Conservation (phyloP, 176 grass and related monocot genomes). For the Poa pratensis region DNA sequence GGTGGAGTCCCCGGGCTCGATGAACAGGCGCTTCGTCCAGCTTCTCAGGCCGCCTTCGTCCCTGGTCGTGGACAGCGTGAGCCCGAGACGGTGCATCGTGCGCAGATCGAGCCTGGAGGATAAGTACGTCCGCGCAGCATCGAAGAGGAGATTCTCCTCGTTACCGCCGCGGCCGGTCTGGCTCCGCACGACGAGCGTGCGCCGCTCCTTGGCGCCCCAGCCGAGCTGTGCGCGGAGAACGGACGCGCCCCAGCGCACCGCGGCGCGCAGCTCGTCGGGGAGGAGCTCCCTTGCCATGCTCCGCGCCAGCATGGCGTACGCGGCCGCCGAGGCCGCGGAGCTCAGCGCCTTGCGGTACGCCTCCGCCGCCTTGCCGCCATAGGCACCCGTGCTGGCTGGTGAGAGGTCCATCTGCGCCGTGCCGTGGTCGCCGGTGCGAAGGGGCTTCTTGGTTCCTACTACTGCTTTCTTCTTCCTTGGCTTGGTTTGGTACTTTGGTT, state of each 20-base stretch:
- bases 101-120: constrained; percentile 35
- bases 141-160: constrained; percentile 21
- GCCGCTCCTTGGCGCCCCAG: not conserved
- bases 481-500: no score
- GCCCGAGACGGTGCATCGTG: constrained; percentile 16
- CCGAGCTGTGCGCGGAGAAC: not conserved
- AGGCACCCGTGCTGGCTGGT: not conserved
- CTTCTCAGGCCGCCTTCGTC: not conserved
- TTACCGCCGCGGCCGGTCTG: not conserved
- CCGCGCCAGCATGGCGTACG: constrained; percentile 49
- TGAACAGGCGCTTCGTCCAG: constrained; percentile 16
- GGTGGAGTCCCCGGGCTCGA: constrained; percentile 36
- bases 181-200: constrained; percentile 26
- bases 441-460: no score
- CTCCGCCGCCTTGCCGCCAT: constrained; percentile 21
- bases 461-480: no score
- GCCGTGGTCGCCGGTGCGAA: no score
- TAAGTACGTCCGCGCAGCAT: constrained; percentile 36
- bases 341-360: constrained; percentile 45
- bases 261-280: constrained; percentile 41
- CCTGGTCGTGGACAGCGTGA: not conserved
- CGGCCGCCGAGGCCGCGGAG: constrained; percentile 44
- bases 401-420: constrained; percentile 13
- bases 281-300: constrained; percentile 46
- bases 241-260: constrained; percentile 30